Base-by-base conservation (phyloP, 257 asterid genomes). In the Solanum tarijense region DNA sequence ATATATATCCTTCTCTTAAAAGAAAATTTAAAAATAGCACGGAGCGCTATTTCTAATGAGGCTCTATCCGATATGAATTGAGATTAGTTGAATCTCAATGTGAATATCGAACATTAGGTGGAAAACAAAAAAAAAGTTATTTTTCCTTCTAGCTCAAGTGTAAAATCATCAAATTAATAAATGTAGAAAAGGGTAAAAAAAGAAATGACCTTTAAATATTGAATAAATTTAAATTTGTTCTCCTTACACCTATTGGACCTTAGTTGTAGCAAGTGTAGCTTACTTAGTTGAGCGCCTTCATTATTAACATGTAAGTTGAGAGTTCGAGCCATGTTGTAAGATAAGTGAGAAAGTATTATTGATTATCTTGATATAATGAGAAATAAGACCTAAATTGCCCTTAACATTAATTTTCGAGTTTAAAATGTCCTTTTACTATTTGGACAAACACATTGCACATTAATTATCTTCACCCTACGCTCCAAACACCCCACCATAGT, bases 61-160 rank as follows among this genome's bases (percentile, higher is more conserved):
- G 10, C n/a, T 52, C 23, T 52, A 52, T 52, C 4, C 0, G 0
- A 52, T 1, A 52, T 0, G 0, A 52, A 52, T 52, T 52, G 9
- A 0, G 2, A 18, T 52, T 52, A 6, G 4, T 52, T 6, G n/a
- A 14, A 16, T 20, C 4, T 52, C 3, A 52, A 52, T 52, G 1
- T 0, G 6, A 52, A 18, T 52, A 52, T 18, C 4, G 0, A 52
- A 52, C n/a, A 18, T 0, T 52, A 52, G 62, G n/a, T 52, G n/a
- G 0, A 52, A 52, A 52, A 6, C 10, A 52, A 7, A 18, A 18
- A n/a, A n/a, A 52, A 6, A 18, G 0, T 55, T 0, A n/a, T 18
- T 55, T 52, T 52, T 52, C 21, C 55, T 55, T 55, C 10, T 55
- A 55, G n/a, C n/a, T 55, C 65, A 16, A 52, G 4, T 25, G 74